phyloP scores from a whole-genome alignment of 2,329 filamentous ascomycete genomes.

The Lasiodiplodia sp. region DNA sequence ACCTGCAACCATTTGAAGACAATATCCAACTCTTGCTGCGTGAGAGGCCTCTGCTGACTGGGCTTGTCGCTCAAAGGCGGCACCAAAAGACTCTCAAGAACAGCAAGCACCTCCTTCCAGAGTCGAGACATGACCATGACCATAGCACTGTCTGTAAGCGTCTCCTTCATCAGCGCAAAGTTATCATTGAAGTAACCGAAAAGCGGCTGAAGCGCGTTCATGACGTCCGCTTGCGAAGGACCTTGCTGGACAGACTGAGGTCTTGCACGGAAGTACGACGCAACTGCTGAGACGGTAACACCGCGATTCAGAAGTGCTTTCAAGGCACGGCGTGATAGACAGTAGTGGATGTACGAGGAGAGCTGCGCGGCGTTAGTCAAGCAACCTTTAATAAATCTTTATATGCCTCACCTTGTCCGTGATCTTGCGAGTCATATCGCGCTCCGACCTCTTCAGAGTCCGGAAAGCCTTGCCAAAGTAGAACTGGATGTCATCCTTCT shows the following conservation, averaged over 20 bases:
- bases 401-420: conserved; percentile 81
- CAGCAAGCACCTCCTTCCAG: conserved; percentile 96
- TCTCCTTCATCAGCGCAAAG: conserved; percentile 98
- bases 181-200: conserved; percentile 98
- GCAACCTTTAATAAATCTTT: conserved; percentile 14
- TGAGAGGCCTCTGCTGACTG: conserved; percentile 82
- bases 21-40: conserved; percentile 87
- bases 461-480: conserved; percentile 98
- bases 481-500: conserved; percentile 97
- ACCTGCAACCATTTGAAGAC: conserved; percentile 90
- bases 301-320: conserved; percentile 76
- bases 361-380: conserved; percentile 62
- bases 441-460: conserved; percentile 91
- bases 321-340: conserved; percentile 82
- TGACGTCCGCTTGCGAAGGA: conserved; percentile 75
- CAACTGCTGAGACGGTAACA: conserved; percentile 75
- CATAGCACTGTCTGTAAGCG: conserved; percentile 94
- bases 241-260: conserved; percentile 59
- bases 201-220: conserved; percentile 81
- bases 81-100: conserved; percentile 87
- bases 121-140: conserved; percentile 96
- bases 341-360: conserved; percentile 89
- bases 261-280: conserved; percentile 68
- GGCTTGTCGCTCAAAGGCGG: conserved; percentile 95
- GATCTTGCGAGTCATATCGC: conserved; percentile 97